phyloP scores from a whole-genome alignment of 331 rosid genomes.

The Acacia concinna region DNA sequence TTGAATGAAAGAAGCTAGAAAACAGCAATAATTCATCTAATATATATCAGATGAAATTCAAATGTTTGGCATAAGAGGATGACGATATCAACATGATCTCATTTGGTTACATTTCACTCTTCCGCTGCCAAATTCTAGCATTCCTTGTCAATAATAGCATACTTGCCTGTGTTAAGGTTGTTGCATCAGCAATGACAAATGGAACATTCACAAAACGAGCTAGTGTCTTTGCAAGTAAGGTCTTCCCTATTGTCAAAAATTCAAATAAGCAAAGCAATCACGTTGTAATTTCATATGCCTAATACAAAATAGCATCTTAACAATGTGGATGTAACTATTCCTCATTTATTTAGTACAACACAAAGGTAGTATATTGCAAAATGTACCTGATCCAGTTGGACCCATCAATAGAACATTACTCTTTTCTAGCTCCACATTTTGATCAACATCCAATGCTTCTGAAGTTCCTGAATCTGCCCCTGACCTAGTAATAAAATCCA shows the following conservation, averaged over 20 bases:
- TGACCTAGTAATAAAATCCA: conserved; percentile 56
- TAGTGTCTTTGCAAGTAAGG: conserved; percentile 89
- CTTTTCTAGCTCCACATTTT: conserved; percentile 88
- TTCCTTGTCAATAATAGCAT: conserved; percentile 40
- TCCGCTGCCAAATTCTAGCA: conserved; percentile 22
- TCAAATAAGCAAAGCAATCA: conserved; percentile 39
- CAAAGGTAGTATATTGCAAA: not conserved
- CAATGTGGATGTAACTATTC: conserved; percentile 10
- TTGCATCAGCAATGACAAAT: conserved; percentile 93
- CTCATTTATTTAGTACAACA: conserved; percentile 19
- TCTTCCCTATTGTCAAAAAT: conserved; percentile 74
- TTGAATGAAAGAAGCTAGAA: conserved; percentile 23
- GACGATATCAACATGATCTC: not conserved
- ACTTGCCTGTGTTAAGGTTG: conserved; percentile 94
- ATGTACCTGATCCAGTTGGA: conserved; percentile 94
- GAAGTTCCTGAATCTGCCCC: conserved; percentile 54
- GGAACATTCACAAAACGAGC: conserved; percentile 99
- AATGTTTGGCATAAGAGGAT: conserved; percentile 20
- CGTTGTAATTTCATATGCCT: conserved; percentile 13
- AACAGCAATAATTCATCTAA: conserved; percentile 3
- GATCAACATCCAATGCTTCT: conserved; percentile 58
- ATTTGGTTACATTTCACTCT: conserved; percentile 5
- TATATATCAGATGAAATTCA: conserved; percentile 2
- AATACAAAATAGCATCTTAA: conserved; percentile 8
- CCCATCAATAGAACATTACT: conserved; percentile 99